Base-by-base conservation (phyloP, 2,329 filamentous ascomycete species). In the Lasiodiplodia gonubiensis region DNA sequence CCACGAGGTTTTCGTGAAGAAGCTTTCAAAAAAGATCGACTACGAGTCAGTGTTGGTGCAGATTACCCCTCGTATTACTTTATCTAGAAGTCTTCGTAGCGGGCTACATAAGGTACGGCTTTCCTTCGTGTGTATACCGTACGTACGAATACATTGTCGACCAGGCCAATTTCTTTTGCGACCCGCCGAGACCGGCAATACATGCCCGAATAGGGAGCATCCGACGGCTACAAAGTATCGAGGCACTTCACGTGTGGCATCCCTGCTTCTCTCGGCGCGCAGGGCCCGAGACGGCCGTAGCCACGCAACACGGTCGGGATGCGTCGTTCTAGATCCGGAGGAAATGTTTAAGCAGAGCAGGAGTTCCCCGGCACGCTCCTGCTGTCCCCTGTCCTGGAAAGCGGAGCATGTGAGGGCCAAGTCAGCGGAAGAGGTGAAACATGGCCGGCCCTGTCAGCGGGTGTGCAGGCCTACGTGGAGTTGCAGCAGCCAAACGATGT, bases 211-310 rank as follows among this genome's bases (percentile, higher is more conserved):
- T 37, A 60, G 10, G 30, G 25, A 39, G 39, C n/a, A 25, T 11
- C 23, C 37, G 39, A 39, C 39, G 39, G n/a, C 39, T 5, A 33
- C 55, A 30, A 18, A 27, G 11, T 27, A 4, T 48, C 37, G 5
- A 27, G 55, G 10, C 46, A 51, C 14, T 63, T 63, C 46, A 51
- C 59, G 49, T 63, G 59, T n/a, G 57, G 57, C 46, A 51, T 52
- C 59, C 42, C 59, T 30, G 59, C 59, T 10, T 25, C 42, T 21
- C 59, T 51, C 59, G 59, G 59, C 59, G 30, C 27, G 42, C 27
- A 51, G 46, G n/a, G 37, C 59, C 42, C 59, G 59, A 51, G 59
- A 48, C 59, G 59, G 59, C 59, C 46, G 59, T 37, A 51, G 59
- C 59, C 59, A 30, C 46, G 30, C 59, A 63, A 35, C 42, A 16